phyloP scores from a whole-genome alignment of 306 rosid species.

The Lathyrus oleraceus region DNA sequence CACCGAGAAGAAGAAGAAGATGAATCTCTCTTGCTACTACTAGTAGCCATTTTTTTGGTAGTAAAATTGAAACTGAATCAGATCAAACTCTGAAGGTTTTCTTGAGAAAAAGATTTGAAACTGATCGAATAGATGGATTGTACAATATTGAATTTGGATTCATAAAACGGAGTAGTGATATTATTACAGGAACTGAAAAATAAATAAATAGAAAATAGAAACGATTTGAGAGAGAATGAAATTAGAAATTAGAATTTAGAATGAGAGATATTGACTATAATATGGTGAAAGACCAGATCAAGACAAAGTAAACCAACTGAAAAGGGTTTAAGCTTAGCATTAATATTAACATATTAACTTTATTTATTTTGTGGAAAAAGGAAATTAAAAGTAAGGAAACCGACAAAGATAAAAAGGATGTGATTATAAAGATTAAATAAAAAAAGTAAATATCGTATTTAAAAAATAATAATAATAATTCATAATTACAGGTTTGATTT shows the following conservation, averaged over 20 bases:
- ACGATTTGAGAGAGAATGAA: slow-evolving; percentile 26
- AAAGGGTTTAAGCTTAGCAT: slow-evolving; percentile 49
- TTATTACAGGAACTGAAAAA: slow-evolving; percentile 25
- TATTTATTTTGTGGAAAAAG: background rate
- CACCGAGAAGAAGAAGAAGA: slow-evolving; percentile 33
- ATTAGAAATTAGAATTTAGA: slow-evolving; percentile 38
- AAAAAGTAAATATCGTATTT: too few relatives aligned
- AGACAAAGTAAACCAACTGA: slow-evolving; percentile 38
- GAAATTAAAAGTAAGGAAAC: slow-evolving; percentile 10
- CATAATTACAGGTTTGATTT: too few relatives aligned
- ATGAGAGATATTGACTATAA: background rate
- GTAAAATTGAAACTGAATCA: slow-evolving; percentile 25
- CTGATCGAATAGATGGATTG: background rate
- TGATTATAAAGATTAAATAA: background rate
- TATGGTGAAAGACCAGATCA: slow-evolving; percentile 12
- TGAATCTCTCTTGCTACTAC: slow-evolving; percentile 29
- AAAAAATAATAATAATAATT: too few relatives aligned
- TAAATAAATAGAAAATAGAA: slow-evolving; percentile 9
- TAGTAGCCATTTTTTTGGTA: slow-evolving; percentile 56
- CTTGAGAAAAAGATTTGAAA: background rate
- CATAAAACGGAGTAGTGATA: background rate
- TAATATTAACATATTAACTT: slow-evolving; percentile 38
- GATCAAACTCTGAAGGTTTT: slow-evolving; percentile 34
- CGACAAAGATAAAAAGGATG: background rate
- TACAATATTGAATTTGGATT: too few relatives aligned